Base-by-base conservation (phyloP, 1,284 basidiomycete species). In the Ganoderma meredithae region DNA sequence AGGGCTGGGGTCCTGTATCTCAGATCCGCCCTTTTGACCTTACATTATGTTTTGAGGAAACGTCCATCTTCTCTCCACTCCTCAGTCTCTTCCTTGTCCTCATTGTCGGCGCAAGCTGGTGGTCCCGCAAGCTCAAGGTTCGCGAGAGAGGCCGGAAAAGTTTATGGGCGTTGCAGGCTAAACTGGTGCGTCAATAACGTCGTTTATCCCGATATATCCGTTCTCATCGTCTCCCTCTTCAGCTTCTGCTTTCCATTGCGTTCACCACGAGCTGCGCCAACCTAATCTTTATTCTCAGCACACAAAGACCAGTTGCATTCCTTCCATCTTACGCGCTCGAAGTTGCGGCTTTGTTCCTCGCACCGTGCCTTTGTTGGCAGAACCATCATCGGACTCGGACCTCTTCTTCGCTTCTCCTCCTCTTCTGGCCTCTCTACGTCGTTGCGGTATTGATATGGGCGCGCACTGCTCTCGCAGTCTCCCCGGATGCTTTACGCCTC, bases 11-110 rank as follows among this genome's bases (percentile, higher is more conserved):
- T 1, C 82, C 86, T 17, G 80, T 89, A 53, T 95, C 94, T 9
- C 78, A 74, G 8, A 71, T 81, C 0, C 86, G 94, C 66, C 83
- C 87, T 33, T 94, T 96, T 75, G 96, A 98, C 80, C 77, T 93
- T 15, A 93, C 95, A 0, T 86, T 89, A 8, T 98, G 96, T 79
- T 95, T 94, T 74, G 93, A 97, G 76, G 90, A 93, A 71, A 89
- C 87, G 40, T 76, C 90, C n/a, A 58, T 95, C 0, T 77, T 92
- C 2, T 83, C 90, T 0, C 74, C 83, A 0, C 77, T 91, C 1
- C 80, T 91, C 41, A 78, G 83, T 1, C 44, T 84, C 22, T 79
- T 93, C 67, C 69, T 89, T 60, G 31, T 89, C 62, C 73, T 82
- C 10, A 82, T 82, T 7, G 69, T 83, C 27, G 69, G 80, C 27